These are phyloP conservation scores for Farysia itapuensis DNA, from an alignment of 1,284 basidiomycete species.

Conservation along the genomic window DNA sequence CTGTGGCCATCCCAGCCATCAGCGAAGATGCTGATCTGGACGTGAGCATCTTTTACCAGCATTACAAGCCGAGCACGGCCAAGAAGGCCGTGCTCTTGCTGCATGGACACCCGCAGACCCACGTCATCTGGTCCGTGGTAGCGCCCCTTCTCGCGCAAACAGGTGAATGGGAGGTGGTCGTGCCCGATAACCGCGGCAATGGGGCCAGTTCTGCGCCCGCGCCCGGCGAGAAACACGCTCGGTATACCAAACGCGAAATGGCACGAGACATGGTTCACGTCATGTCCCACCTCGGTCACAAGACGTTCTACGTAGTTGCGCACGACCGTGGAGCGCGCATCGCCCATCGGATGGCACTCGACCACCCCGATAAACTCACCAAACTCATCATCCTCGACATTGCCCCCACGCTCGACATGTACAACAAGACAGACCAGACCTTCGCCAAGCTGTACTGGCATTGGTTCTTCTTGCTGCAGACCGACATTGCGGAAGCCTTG, in stretches of 20 bases:
- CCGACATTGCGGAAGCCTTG: slow-evolving; percentile 58
- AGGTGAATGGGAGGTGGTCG: slow-evolving; percentile 56
- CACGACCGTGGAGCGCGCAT: slow-evolving; percentile 62
- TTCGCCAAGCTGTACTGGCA: slow-evolving; percentile 57
- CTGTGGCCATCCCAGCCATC: background rate
- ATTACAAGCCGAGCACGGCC: slow-evolving; percentile 4
- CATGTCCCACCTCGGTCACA: slow-evolving; percentile 56
- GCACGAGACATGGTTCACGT: slow-evolving; percentile 59
- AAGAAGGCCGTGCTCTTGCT: slow-evolving; percentile 50
- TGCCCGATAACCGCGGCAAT: slow-evolving; percentile 59
- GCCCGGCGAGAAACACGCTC: slow-evolving; percentile 21
- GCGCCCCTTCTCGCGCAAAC: slow-evolving; percentile 48
- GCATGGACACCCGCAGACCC: slow-evolving; percentile 61
- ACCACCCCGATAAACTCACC: slow-evolving; percentile 55
- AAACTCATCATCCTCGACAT: slow-evolving; percentile 59
- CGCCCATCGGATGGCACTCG: slow-evolving; percentile 60
- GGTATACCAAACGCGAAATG: slow-evolving; percentile 61
- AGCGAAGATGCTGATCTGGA: slow-evolving; percentile 8
- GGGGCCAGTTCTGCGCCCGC: slow-evolving; percentile 25
- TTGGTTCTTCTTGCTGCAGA: slow-evolving; percentile 62
- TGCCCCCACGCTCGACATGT: slow-evolving; percentile 58
- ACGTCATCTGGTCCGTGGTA: slow-evolving; percentile 58
- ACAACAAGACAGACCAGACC: slow-evolving; percentile 51
- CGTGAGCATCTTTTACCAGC: slow-evolving; percentile 24
- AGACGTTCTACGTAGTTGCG: slow-evolving; percentile 54